Evolutionary conservation across 192 early-diverging fungal genomes (phyloP), one percentile per base, ranked within the genome.

Genomic region (Coemansia sp.): DNA sequence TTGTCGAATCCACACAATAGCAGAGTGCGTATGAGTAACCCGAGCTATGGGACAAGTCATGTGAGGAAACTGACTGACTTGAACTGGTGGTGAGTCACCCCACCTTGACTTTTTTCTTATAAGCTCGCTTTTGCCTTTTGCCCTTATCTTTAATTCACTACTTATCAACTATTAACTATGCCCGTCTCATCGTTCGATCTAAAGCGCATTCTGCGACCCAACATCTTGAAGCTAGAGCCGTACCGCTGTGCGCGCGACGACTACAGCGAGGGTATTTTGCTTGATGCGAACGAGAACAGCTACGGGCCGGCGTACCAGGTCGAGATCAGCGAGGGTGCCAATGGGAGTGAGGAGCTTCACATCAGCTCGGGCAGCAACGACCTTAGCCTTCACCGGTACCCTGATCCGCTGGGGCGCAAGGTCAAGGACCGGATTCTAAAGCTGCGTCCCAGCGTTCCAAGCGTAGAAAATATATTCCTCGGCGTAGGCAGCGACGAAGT

Each of bases 221-320:
- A 94, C 63, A 94, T 94, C 68, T 73, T 87, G 50, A 64, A 81
- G 36, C 83, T 94, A 34, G 83, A 87, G 65, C 95, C 98, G 20
- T 99, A 99, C 78, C 89, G 96, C 69, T 98, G 96, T 75, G 98
- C 98, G 34, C 89, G 98, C 60, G 98, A 99, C 71, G 98, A 99
- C 81, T 99, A 94, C 74, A 89, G 84, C 54, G 72, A 77, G 7
- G 98, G 98, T 22, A 91, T 99, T 51, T 81, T 99, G 12, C 86
- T 99, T n/a, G 96, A 99, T 68, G 96, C 98, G 31, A 99, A 99
- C 73, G 96, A 99, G 74, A 99, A 99, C 84, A 86, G 93, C 57
- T 93, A 89, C 71, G 98, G 98, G 0, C 80, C 88, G 0, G 76
- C 66, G 21, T 68, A 78, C 59, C 64, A 71, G 42, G 53, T 61